Evolutionary conservation across 169 alveolate species (phyloP).

Genomic region (Cryptosporidium felis): DNA sequence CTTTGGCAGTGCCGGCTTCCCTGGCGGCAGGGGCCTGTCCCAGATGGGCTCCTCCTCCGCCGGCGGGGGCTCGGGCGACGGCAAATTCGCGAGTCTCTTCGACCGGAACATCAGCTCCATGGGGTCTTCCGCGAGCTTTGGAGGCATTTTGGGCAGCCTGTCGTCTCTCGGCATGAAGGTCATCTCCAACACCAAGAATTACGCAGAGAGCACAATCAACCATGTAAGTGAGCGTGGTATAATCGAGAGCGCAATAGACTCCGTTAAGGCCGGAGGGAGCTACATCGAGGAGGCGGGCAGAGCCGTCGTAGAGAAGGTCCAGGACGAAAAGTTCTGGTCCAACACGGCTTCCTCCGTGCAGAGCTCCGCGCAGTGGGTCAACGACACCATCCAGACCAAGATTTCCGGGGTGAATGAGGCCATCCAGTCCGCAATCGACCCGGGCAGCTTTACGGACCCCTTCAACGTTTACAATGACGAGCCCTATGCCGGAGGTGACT

Average conservation of each 20-base stretch:
- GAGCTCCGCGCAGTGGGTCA: conserved; percentile 66
- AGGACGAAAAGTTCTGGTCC: conserved; percentile 68
- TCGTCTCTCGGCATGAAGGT: conserved; percentile 53
- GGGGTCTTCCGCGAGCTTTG: conserved; percentile 9
- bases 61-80: background rate
- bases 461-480: background rate
- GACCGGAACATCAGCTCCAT: conserved; percentile 16
- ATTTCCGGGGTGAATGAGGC: conserved; percentile 62
- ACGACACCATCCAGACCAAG: conserved; percentile 44
- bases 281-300: conserved; percentile 62
- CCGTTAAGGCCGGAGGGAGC: conserved; percentile 43
- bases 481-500: background rate
- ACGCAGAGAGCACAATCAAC: conserved; percentile 53
- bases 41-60: conserved; percentile 6
- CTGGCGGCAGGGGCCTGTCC: no score
- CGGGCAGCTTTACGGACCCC: conserved; percentile 26
- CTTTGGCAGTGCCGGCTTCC: background rate
- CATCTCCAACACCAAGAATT: conserved; percentile 58
- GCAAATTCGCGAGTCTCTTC: conserved; percentile 32
- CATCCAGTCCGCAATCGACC: conserved; percentile 39
- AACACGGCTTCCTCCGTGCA: conserved; percentile 46
- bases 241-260: conserved; percentile 60
- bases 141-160: conserved; percentile 20
- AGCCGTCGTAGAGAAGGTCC: conserved; percentile 67
- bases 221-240: conserved; percentile 52